Conservation (phyloP, 805 yeast genomes). For the Brettanomyces nanus region DNA sequence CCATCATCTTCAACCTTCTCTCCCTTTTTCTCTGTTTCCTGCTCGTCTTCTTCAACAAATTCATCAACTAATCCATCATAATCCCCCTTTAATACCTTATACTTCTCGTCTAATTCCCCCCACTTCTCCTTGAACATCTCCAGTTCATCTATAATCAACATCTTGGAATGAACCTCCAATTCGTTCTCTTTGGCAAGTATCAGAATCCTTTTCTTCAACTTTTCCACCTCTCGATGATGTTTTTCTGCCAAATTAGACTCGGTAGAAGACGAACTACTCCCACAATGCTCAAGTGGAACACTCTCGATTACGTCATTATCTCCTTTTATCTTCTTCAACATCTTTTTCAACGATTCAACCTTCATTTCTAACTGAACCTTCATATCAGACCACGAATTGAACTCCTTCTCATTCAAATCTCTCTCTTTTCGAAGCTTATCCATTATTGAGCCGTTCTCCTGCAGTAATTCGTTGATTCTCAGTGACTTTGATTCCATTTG, state of each 20-base stretch:
- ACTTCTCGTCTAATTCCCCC: constrained; percentile 20
- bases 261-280: constrained; percentile 4
- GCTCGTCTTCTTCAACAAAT: constrained; percentile 5
- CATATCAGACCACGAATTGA: constrained; percentile 20
- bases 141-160: constrained; percentile 45
- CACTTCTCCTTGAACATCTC: constrained; percentile 37
- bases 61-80: constrained; percentile 23
- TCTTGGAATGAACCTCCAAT: constrained; percentile 43
- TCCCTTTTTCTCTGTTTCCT: neutral
- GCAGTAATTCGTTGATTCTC: constrained; percentile 21
- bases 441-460: constrained; percentile 16
- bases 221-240: constrained; percentile 15
- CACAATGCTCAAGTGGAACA: neutral
- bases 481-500: constrained; percentile 17
- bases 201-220: constrained; percentile 21
- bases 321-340: constrained; percentile 10
- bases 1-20: neutral
- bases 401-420: constrained; percentile 24
- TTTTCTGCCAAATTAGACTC: constrained; percentile 4
- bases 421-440: constrained; percentile 23
- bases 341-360: constrained; percentile 16
- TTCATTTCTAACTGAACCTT: constrained; percentile 21
- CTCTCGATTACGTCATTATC: constrained; percentile 11
- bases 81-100: constrained; percentile 21
- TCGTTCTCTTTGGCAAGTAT: constrained; percentile 43